A percentile compares a stretch with the other conserved stretches of the same genome.
These are phyloP conservation scores for Pezicula neosporulosa DNA, from an alignment of 2,329 filamentous ascomycete genomes.

Conservation along the genomic window DNA sequence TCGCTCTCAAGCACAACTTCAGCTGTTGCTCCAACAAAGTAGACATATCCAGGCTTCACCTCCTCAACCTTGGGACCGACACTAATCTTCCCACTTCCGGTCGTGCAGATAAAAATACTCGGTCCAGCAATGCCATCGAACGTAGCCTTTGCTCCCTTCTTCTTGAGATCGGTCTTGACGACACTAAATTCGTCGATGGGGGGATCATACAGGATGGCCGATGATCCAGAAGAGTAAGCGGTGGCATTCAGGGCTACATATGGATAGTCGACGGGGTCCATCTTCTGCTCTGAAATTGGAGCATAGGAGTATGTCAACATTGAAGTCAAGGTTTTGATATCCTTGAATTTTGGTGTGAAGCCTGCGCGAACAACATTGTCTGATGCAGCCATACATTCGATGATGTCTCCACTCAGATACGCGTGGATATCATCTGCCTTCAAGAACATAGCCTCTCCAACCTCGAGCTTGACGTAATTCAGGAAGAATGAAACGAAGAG, in stretches of 20 bases:
- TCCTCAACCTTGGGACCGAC: slow-evolving; percentile 80
- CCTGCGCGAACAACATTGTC: slow-evolving; percentile 98
- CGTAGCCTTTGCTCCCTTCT: slow-evolving; percentile 72
- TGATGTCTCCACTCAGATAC: slow-evolving; percentile 89
- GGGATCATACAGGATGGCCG: slow-evolving; percentile 79
- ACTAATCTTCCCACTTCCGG: slow-evolving; percentile 76
- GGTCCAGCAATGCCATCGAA: slow-evolving; percentile 87
- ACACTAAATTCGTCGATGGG: slow-evolving; percentile 97
- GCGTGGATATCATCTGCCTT: slow-evolving; percentile 97
- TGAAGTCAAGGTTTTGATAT: slow-evolving; percentile 80
- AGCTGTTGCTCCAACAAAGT: slow-evolving; percentile 84
- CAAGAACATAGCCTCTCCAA: slow-evolving; percentile 93
- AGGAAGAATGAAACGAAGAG: slow-evolving; percentile 96
- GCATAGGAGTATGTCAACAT: slow-evolving; percentile 97
- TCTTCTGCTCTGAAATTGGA: slow-evolving; percentile 92
- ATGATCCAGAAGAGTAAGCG: slow-evolving; percentile 75
- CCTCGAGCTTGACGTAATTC: slow-evolving; percentile 84
- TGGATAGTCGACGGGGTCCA: slow-evolving; percentile 79
- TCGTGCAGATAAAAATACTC: slow-evolving; percentile 88
- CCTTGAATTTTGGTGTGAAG: slow-evolving; percentile 98
- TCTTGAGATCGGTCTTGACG: slow-evolving; percentile 72
- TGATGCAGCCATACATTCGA: slow-evolving; percentile 98
- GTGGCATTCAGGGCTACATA: slow-evolving; percentile 79
- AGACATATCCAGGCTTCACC: slow-evolving; percentile 70
- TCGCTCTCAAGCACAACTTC: slow-evolving; percentile 74